These are phyloP conservation scores for Chionographis japonica DNA, from an alignment of 106 monocot species.

Conservation along the genomic window DNA sequence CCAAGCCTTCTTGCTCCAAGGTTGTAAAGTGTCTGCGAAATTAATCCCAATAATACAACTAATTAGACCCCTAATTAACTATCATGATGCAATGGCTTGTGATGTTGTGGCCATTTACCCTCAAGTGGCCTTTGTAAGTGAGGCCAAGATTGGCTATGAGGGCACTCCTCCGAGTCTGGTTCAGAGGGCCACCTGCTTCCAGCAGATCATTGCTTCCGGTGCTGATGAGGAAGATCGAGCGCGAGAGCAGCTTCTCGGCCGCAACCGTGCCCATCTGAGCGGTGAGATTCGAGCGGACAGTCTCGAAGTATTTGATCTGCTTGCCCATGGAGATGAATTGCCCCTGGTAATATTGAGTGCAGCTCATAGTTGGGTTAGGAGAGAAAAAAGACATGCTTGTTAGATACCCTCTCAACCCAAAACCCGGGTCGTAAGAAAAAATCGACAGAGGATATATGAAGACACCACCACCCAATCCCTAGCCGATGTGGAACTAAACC, in stretches of 20 bases:
- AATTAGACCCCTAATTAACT: no score
- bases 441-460: no score
- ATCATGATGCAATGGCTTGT: no score
- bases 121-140: neutral
- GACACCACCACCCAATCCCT: no score
- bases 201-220: constrained; percentile 3
- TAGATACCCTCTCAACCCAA: no score
- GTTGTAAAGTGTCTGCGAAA: constrained; percentile 13
- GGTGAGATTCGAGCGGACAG: neutral
- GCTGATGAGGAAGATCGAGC: constrained; percentile 3
- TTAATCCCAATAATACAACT: no score
- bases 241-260: neutral
- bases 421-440: no score
- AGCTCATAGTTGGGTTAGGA: no score
- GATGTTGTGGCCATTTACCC: no score
- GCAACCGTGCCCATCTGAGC: neutral
- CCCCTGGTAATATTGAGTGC: neutral
- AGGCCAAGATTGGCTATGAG: neutral
- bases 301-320: neutral
- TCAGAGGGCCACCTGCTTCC: neutral
- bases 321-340: neutral
- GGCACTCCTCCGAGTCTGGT: neutral
- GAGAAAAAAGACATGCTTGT: no score
- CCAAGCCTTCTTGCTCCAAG: constrained; percentile 31
- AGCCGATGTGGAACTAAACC: no score